Conservation (phyloP, 352 stramenopile genomes). For the Pythium grandisporangium region DNA sequence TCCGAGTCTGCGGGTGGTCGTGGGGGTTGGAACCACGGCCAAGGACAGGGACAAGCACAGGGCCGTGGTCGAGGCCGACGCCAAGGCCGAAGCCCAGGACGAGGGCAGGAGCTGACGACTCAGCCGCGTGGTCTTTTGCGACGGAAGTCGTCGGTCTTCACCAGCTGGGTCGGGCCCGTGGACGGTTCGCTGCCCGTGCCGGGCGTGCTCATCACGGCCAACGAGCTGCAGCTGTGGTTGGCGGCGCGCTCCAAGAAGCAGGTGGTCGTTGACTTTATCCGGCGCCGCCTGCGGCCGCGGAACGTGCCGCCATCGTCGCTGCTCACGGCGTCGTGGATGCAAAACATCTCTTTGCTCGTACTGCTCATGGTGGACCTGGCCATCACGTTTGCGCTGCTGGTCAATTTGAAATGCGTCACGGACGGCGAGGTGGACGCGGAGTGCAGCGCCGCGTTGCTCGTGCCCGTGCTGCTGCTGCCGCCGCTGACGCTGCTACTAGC, state of each 20-base stretch:
- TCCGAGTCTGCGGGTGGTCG: background rate
- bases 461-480: slow-evolving; percentile 58
- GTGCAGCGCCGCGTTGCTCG: slow-evolving; percentile 64
- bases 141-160: slow-evolving; percentile 46
- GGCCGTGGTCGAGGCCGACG: no score
- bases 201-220: slow-evolving; percentile 56
- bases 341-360: slow-evolving; percentile 47
- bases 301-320: slow-evolving; percentile 48
- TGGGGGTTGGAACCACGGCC: no score
- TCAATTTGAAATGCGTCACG: slow-evolving; percentile 74
- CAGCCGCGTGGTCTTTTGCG: slow-evolving; percentile 2
- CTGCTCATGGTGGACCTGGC: slow-evolving; percentile 70
- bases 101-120: no score
- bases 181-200: slow-evolving; percentile 65
- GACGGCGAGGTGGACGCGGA: slow-evolving; percentile 57
- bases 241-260: slow-evolving; percentile 27
- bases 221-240: slow-evolving; percentile 55
- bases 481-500: slow-evolving; percentile 62
- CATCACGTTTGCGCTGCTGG: slow-evolving; percentile 73
- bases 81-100: no score
- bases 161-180: slow-evolving; percentile 61
- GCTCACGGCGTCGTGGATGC: slow-evolving; percentile 54
- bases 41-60: no score
- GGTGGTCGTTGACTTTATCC: slow-evolving; percentile 32
- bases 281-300: slow-evolving; percentile 33